Evolutionary conservation across 192 early-diverging fungal species (phyloP), one percentile per base, ranked within the genome.

Genomic region (Lobosporangium transversale): DNA sequence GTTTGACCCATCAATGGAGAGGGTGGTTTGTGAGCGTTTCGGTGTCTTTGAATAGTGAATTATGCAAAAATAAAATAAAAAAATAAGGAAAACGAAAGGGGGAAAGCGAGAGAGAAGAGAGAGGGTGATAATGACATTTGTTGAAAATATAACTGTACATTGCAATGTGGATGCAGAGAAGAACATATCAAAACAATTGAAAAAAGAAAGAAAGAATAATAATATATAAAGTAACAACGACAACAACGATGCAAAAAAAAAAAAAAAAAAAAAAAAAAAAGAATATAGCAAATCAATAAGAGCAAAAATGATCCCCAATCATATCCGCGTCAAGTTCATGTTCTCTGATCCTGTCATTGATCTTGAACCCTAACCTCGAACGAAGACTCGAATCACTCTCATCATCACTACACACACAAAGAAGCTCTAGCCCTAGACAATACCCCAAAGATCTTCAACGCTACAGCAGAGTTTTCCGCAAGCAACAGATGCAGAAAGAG

Each of bases 401-500:
- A n/a, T n/a, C n/a, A n/a, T n/a, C n/a, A n/a, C n/a, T n/a, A n/a
- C n/a, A n/a, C n/a, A n/a, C n/a, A n/a, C n/a, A n/a, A n/a, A n/a
- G n/a, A n/a, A n/a, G n/a, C n/a, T n/a, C n/a, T n/a, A n/a, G 0
- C 1, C 24, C 59, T 76, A 76, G 48, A 76, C 92, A 45, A 98
- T 91, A 24, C 87, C 89, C 95, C 95, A 98, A 31, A 96, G 73
- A 36, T 95, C 95, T 76, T 97, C 97, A 62, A 95, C 84, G 23
- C 93, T 89, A 57, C 89, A 91, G 43, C 91, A 89, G 61, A 99
- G 85, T 84, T 98, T 99, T 40, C 94, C 93, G 68, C 96, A 98
- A 0, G 98, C 95, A n/a, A 98, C 95, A 2, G 94, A 93, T 17
- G 98, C 98, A 33, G 94, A 96, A 42, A 99, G 83, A 7, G 97